phyloP scores from a whole-genome alignment of 2,329 filamentous ascomycete species.

The Pleoardoris graminearum region DNA sequence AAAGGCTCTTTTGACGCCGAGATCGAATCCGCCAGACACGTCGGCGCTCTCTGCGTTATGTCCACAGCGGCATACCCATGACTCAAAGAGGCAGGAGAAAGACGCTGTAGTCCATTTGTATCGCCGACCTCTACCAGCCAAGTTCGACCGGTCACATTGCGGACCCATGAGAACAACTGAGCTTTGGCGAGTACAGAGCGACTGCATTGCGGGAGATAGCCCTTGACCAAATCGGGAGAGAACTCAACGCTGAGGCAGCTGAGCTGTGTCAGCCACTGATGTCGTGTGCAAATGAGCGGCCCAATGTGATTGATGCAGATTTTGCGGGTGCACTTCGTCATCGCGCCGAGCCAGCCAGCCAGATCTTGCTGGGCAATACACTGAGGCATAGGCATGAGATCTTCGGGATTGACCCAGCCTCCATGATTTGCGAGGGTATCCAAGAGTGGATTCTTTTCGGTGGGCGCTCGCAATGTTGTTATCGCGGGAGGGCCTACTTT shows the following conservation, averaged over 20 bases:
- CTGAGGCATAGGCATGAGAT: conserved; percentile 40
- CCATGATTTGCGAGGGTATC: not conserved
- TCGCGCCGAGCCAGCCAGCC: conserved; percentile 33
- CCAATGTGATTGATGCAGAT: conserved; percentile 38
- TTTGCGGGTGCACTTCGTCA: conserved; percentile 37
- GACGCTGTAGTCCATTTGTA: conserved; percentile 26
- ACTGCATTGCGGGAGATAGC: conserved; percentile 34
- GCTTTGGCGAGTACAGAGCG: conserved; percentile 41
- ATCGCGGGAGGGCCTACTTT: not conserved
- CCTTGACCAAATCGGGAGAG: conserved; percentile 28
- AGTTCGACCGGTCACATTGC: conserved; percentile 29
- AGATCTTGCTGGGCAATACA: conserved; percentile 42
- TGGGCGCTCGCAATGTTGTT: not conserved
- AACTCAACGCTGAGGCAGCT: conserved; percentile 38
- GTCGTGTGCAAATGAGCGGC: conserved; percentile 34
- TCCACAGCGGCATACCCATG: conserved; percentile 29
- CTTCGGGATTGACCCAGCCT: conserved; percentile 43
- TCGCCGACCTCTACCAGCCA: conserved; percentile 42
- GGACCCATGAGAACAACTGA: conserved; percentile 39
- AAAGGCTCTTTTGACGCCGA: conserved; percentile 32
- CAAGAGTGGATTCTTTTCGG: not conserved
- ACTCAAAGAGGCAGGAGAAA: conserved; percentile 31
- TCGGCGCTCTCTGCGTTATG: conserved; percentile 31
- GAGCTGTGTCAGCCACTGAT: conserved; percentile 40
- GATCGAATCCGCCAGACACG: conserved; percentile 29